Percentiles rank a stretch among this genome's conserved stretches.
phyloP scores from a whole-genome alignment of 805 yeast species.

The Tetrapisispora phaffii region DNA sequence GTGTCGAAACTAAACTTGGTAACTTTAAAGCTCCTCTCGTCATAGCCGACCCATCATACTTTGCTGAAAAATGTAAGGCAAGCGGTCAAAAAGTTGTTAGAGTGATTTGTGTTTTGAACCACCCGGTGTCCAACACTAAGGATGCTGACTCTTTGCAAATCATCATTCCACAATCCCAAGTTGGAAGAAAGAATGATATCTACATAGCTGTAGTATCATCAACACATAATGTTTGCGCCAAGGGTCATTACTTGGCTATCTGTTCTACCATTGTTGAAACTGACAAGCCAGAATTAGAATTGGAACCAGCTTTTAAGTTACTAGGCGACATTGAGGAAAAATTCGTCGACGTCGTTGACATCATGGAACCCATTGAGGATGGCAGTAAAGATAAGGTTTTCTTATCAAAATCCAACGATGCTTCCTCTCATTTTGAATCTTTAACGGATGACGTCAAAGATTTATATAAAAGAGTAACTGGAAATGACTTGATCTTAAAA shows the following conservation, averaged over 20 bases:
- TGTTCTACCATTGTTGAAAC: constrained; percentile 93
- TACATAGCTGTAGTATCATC: constrained; percentile 85
- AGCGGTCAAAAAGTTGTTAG: constrained; percentile 31
- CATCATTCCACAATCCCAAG: constrained; percentile 93
- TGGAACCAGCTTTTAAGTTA: constrained; percentile 87
- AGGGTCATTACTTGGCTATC: constrained; percentile 85
- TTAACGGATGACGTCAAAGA: constrained; percentile 96
- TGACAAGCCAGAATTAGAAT: constrained; percentile 79
- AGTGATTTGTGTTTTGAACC: constrained; percentile 73
- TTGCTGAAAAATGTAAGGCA: constrained; percentile 49
- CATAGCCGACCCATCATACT: constrained; percentile 95
- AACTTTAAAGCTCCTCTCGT: constrained; percentile 85
- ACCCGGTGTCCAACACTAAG: constrained; percentile 73
- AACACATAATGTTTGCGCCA: constrained; percentile 82
- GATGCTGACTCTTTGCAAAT: constrained; percentile 86
- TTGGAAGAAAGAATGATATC: constrained; percentile 84
- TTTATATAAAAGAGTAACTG: constrained; percentile 81
- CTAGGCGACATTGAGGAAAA: constrained; percentile 73
- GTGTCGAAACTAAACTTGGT: constrained; percentile 88
- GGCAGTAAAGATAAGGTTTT: constrained; percentile 72
- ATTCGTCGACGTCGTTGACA: constrained; percentile 87
- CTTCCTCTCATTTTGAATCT: constrained; percentile 89
- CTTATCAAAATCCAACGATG: constrained; percentile 84
- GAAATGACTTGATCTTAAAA: constrained; percentile 81
- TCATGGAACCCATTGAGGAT: constrained; percentile 78